Percentiles rank a stretch among this genome's conserved stretches.
Conservation (phyloP, 2,329 filamentous ascomycete genomes). For the Aspergillus spinulosporus region DNA sequence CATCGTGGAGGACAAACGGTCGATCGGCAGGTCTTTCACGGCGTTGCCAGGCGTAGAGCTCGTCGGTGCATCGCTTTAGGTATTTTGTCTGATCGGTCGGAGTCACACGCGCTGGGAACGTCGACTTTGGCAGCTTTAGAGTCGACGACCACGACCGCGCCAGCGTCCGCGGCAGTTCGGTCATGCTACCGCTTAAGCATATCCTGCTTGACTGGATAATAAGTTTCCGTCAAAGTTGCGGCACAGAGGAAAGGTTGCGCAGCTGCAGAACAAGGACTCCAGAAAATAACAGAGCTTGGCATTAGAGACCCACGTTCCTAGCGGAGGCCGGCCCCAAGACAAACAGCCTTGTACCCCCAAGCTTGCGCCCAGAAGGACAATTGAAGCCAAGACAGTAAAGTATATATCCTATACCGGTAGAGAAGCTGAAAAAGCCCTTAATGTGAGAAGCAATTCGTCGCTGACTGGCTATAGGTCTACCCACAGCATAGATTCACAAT, state of each 20-base stretch:
- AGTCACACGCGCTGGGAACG: slow-evolving; percentile 59
- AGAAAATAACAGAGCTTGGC: background rate
- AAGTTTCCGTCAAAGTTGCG: background rate
- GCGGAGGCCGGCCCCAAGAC: background rate
- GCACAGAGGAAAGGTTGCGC: background rate
- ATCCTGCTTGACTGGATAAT: slow-evolving; percentile 10
- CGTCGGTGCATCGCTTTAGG: slow-evolving; percentile 76
- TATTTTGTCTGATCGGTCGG: slow-evolving; percentile 55
- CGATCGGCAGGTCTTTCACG: slow-evolving; percentile 52
- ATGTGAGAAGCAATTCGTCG: no score
- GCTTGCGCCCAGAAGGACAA: background rate
- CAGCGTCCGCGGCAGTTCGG: slow-evolving; percentile 38
- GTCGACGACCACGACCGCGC: slow-evolving; percentile 68
- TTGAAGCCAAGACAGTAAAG: background rate
- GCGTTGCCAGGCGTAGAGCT: slow-evolving; percentile 86
- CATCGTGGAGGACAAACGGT: slow-evolving; percentile 85
- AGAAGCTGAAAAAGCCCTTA: no score
- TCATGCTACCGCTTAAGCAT: slow-evolving; percentile 40
- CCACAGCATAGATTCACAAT: background rate
- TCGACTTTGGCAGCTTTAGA: slow-evolving; percentile 71
- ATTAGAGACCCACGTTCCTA: background rate
- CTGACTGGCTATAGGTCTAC: no score
- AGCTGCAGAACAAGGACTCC: background rate
- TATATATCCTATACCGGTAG: background rate
- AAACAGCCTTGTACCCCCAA: background rate